phyloP scores from a whole-genome alignment of 2,329 filamentous ascomycete species.

The Didymella lethalis region DNA sequence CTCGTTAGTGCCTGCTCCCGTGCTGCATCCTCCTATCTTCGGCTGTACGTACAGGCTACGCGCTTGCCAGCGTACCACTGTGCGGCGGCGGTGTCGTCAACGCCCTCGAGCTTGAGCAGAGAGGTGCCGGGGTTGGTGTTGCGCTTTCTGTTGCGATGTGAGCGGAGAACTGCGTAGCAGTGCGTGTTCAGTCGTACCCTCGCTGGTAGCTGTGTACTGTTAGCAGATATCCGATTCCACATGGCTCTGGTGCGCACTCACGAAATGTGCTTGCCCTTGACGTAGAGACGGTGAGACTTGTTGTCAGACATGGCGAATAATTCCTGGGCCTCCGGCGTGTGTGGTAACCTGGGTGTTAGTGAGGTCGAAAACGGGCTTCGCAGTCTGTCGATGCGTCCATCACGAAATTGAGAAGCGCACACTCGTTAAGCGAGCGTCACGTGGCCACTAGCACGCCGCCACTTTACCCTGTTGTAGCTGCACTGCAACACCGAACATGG shows the following conservation, averaged over 20 bases:
- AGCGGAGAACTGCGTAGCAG: constrained; percentile 23
- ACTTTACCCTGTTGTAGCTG: not conserved
- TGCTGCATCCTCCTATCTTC: constrained; percentile 3
- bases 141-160: constrained; percentile 68
- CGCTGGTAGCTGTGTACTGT: constrained; percentile 74
- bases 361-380: constrained; percentile 9
- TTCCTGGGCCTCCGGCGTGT: constrained; percentile 40
- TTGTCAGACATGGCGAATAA: constrained; percentile 50
- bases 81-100: constrained; percentile 87
- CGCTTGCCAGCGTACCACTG: constrained; percentile 98
- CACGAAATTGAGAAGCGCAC: constrained; percentile 1
- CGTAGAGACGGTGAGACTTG: constrained; percentile 52
- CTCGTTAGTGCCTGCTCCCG: constrained; percentile 21
- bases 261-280: constrained; percentile 85
- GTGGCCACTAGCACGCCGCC: not conserved
- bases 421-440: constrained; percentile 3
- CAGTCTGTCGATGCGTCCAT: not conserved
- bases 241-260: constrained; percentile 72
- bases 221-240: constrained; percentile 54
- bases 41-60: constrained; percentile 71
- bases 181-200: constrained; percentile 51
- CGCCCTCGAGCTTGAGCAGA: constrained; percentile 98
- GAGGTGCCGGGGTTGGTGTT: constrained; percentile 87
- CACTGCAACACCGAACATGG: not conserved
- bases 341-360: constrained; percentile 38